Base-by-base conservation (phyloP, 495 filamentous ascomycete genomes). In the Aspergillus diversus region DNA sequence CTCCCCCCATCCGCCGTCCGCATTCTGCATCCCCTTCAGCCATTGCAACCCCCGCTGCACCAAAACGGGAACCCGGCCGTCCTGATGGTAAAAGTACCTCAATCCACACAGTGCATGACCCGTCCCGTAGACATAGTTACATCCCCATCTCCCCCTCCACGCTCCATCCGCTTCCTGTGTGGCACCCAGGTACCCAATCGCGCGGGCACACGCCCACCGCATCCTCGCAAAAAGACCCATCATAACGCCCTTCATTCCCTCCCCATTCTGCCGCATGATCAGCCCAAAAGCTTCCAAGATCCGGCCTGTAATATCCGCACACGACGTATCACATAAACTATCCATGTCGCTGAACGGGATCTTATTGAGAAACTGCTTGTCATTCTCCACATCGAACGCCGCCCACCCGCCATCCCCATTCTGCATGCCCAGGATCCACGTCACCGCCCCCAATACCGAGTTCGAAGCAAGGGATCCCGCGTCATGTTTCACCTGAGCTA, bases 311-410 rank as follows among this genome's bases (percentile, higher is more conserved):
- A 79, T 63, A 60, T 81, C 79, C 0, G 79, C 69, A 3, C 59
- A 65, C 1, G 70, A 74, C 4, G 70, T 63, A 48, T 77, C 76
- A 42, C 72, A 74, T 11, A 83, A 59, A 37, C 58, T 68, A 15
- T 75, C 73, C 78, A 80, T 81, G 49, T 83, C 79, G 52, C 64
- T 73, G 67, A 83, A 81, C 0, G 77, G 73, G 27, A 76, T 76
- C 43, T 73, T 73, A 55, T 81, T 75, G 5, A 81, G 60, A 33
- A 67, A 81, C 7, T 73, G 39, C 21, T 70, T 67, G 62, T 80
- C 65, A 51, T 80, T 79, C 5, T 75, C 65, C 4, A 53, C 27
- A 50, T 82, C 80, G 37, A 81, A 81, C 0, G 78, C 75, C 31
- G 63, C 77, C 77, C 77, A 82, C 0, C 79, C 79, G 12, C 77